Percentiles rank a stretch among this genome's conserved stretches.
These are phyloP conservation scores for Pseudonectria foliicola DNA, from an alignment of 2,329 filamentous ascomycete genomes.

Conservation along the genomic window DNA sequence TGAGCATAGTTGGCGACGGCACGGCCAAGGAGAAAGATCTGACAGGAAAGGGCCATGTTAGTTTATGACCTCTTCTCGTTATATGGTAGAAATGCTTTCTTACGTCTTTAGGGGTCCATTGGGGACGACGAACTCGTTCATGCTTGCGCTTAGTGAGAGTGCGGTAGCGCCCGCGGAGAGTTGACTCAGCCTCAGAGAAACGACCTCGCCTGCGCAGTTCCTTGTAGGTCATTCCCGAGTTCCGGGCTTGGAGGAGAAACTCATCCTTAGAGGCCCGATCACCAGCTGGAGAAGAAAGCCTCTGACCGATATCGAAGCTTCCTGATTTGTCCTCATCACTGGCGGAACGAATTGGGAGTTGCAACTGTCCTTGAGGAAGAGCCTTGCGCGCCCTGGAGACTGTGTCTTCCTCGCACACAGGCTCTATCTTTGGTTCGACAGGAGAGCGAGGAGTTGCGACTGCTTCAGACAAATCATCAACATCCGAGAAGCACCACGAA, in stretches of 20 bases:
- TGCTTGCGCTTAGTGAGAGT: slow-evolving; percentile 57
- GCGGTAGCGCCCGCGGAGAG: slow-evolving; percentile 61
- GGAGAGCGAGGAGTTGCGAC: too few species aligned
- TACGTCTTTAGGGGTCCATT: slow-evolving; percentile 59
- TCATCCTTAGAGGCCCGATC: slow-evolving; percentile 29
- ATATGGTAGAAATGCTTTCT: too few species aligned
- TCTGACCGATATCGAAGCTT: too few species aligned
- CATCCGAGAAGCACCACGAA: too few species aligned
- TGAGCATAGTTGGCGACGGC: slow-evolving; percentile 33
- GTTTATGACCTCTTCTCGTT: too few species aligned
- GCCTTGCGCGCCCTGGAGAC: too few species aligned
- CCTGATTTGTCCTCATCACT: too few species aligned
- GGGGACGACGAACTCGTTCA: slow-evolving; percentile 57
- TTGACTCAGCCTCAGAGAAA: slow-evolving; percentile 62
- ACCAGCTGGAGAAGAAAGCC: background rate
- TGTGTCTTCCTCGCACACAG: too few species aligned
- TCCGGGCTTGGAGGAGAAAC: slow-evolving; percentile 47
- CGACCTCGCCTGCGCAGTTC: slow-evolving; percentile 50
- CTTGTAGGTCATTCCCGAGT: slow-evolving; percentile 54
- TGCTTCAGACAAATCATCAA: too few species aligned
- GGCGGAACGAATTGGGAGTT: too few species aligned
- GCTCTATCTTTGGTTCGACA: too few species aligned
- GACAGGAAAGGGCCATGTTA: background rate
- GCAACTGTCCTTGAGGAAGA: too few species aligned
- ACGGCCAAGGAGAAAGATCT: slow-evolving; percentile 39